Conservation (phyloP, 345 rosid genomes). For the Moringa oleifera region DNA sequence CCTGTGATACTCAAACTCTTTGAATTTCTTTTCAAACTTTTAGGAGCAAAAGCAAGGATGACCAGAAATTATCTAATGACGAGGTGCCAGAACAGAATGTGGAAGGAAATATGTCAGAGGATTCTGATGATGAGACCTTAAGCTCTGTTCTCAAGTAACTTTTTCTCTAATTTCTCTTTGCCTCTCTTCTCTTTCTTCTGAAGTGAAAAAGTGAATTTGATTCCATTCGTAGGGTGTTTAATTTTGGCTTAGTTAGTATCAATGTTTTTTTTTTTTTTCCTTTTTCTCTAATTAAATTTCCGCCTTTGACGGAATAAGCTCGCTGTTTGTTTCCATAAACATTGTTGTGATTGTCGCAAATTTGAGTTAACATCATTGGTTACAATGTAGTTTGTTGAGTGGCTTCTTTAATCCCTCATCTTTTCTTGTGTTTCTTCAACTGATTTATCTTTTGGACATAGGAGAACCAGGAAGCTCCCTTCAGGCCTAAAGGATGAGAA, state of each 20-base stretch:
- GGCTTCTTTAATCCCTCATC: too few relatives aligned
- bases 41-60: conserved; percentile 25
- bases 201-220: background rate
- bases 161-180: too few relatives aligned
- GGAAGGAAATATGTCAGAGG: conserved; percentile 19
- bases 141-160: conserved; percentile 39
- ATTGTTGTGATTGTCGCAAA: background rate
- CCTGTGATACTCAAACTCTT: background rate
- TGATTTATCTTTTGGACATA: conserved; percentile 13
- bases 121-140: conserved; percentile 37
- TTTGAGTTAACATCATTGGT: too few relatives aligned
- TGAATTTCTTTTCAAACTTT: background rate
- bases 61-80: background rate
- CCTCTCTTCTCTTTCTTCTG: conserved; percentile 14
- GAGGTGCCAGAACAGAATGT: conserved; percentile 12
- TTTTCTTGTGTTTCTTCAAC: background rate
- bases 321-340: background rate
- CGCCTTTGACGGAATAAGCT: background rate
- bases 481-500: conserved; percentile 17
- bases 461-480: conserved; percentile 27
- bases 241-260: background rate
- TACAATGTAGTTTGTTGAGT: too few relatives aligned
- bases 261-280: background rate
- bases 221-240: background rate
- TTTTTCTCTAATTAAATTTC: background rate